A percentile compares a stretch with the other conserved stretches of the same genome.
These are phyloP conservation scores for Fusarium solani-melongenae DNA, from an alignment of 2,329 filamentous ascomycete genomes.

Conservation along the genomic window DNA sequence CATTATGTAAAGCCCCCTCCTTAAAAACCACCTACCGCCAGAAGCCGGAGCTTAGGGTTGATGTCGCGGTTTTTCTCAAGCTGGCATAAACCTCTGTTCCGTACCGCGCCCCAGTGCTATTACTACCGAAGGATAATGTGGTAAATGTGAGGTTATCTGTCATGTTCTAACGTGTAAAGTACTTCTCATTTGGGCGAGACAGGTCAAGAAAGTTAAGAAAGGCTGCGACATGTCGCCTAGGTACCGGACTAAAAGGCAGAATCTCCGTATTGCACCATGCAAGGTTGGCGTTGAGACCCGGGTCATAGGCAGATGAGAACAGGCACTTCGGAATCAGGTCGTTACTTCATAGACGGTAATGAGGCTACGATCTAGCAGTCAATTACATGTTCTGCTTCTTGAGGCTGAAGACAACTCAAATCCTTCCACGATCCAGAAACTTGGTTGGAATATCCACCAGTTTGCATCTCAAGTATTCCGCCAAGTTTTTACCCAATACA, in stretches of 20 bases:
- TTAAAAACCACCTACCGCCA: not conserved
- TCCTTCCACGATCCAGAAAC: slow-evolving; percentile 53
- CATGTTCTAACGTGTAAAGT: not conserved
- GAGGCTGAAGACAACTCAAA: slow-evolving; percentile 25
- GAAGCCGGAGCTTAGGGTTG: not conserved
- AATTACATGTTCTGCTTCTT: not conserved
- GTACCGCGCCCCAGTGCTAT: no score
- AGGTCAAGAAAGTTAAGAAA: not conserved
- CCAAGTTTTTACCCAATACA: slow-evolving; percentile 56
- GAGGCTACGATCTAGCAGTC: no score
- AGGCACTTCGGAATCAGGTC: not conserved
- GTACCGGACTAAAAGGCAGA: not conserved
- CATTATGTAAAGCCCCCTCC: not conserved
- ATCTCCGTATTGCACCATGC: not conserved
- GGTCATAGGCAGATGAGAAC: not conserved
- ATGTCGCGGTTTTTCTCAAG: not conserved
- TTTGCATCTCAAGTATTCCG: slow-evolving; percentile 56
- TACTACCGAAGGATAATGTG: not conserved
- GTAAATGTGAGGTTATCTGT: not conserved
- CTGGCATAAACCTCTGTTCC: not conserved
- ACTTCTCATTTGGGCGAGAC: not conserved
- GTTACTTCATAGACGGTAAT: not conserved
- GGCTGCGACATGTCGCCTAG: not conserved
- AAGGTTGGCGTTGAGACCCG: not conserved
- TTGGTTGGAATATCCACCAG: slow-evolving; percentile 54